Conservation (phyloP, 257 asterid species). For the Verbascum thapsus region DNA sequence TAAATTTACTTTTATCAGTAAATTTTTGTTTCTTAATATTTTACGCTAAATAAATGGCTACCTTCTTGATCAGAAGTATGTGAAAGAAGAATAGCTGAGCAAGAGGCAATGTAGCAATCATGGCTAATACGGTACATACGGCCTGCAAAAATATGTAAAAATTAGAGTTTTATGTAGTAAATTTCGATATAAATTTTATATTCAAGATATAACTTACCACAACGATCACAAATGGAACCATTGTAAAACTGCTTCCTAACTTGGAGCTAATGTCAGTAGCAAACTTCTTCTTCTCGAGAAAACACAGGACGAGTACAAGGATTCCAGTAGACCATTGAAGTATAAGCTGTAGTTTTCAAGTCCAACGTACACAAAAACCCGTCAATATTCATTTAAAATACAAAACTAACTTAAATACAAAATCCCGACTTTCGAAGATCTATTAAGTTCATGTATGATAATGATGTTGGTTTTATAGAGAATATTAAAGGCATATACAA, state of each 20-base stretch:
- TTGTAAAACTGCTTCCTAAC: conserved; percentile 92
- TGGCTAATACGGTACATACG: conserved; percentile 90
- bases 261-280: conserved; percentile 73
- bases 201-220: conserved; percentile 75
- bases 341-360: conserved; percentile 91
- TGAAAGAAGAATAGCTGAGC: conserved; percentile 99
- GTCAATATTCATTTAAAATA: too few species aligned
- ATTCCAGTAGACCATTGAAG: conserved; percentile 97
- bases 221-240: conserved; percentile 84
- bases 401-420: too few species aligned
- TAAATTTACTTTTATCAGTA: too few species aligned
- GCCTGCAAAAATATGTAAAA: conserved; percentile 50
- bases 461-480: background rate
- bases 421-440: too few species aligned
- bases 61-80: conserved; percentile 94
- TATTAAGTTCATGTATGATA: too few species aligned
- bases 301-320: conserved; percentile 80
- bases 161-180: background rate
- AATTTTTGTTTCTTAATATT: background rate
- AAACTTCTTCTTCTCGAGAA: conserved; percentile 72
- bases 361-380: too few species aligned
- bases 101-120: conserved; percentile 94
- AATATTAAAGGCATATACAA: too few species aligned
- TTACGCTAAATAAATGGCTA: conserved; percentile 21
- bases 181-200: too few species aligned